Evolutionary conservation across 2,329 filamentous ascomycete species (phyloP).

Genomic region (Mariannaea elegans): DNA sequence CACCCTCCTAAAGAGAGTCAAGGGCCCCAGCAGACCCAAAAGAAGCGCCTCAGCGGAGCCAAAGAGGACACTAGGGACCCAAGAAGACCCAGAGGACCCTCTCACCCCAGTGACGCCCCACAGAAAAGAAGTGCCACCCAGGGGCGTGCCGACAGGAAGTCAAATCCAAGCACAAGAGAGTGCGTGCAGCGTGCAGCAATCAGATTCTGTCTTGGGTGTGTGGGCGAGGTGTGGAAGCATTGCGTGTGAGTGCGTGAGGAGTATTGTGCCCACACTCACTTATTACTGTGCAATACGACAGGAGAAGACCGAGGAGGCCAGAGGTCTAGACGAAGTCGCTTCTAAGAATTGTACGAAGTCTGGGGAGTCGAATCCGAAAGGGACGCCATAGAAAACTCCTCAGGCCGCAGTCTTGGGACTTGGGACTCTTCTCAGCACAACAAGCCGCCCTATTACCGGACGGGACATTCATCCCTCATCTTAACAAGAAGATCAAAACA

Average conservation of each 20-base stretch:
- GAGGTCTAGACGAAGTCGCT: slow-evolving; percentile 39
- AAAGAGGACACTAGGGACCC: slow-evolving; percentile 19
- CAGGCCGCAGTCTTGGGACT: slow-evolving; percentile 14
- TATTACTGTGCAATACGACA: slow-evolving; percentile 1
- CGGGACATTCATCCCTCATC: background rate
- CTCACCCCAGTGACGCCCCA: slow-evolving; percentile 31
- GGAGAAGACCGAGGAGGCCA: slow-evolving; percentile 41
- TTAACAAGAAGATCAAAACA: background rate
- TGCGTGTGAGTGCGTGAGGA: slow-evolving; percentile 19
- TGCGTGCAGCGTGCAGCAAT: slow-evolving; percentile 13
- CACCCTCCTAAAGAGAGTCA: slow-evolving; percentile 8
- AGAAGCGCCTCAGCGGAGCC: slow-evolving; percentile 30
- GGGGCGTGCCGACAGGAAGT: slow-evolving; percentile 14
- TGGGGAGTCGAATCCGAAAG: slow-evolving; percentile 16
- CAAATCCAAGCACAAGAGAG: slow-evolving; percentile 14
- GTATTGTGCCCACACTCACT: slow-evolving; percentile 11
- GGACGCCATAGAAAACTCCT: slow-evolving; percentile 19
- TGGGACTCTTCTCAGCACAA: background rate
- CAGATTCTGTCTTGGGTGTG: background rate
- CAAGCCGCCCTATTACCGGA: slow-evolving; percentile 1
- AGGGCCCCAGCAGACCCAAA: slow-evolving; percentile 29
- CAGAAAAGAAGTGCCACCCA: slow-evolving; percentile 10
- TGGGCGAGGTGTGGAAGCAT: slow-evolving; percentile 28
- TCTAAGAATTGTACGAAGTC: slow-evolving; percentile 21
- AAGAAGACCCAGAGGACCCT: slow-evolving; percentile 31